phyloP scores from a whole-genome alignment of 305 asterid species.

The Withania somnifera region DNA sequence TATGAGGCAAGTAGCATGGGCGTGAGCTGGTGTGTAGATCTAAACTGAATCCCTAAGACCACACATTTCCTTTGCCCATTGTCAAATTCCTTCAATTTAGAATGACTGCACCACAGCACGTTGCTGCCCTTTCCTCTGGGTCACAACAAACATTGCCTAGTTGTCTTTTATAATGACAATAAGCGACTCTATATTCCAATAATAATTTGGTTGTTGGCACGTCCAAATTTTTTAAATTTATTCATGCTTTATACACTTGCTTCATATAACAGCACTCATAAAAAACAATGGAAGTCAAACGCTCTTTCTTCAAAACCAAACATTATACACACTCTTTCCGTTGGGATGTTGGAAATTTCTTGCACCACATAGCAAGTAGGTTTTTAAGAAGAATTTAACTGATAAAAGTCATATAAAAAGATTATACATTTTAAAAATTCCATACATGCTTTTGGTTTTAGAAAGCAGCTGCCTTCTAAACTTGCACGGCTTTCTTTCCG shows the following conservation, averaged over 20 bases:
- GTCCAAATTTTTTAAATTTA: background rate
- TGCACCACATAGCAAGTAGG: background rate
- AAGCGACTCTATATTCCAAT: background rate
- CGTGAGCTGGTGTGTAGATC: background rate
- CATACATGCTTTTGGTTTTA: no score
- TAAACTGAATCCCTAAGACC: background rate
- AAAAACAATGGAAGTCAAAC: background rate
- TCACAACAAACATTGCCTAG: background rate
- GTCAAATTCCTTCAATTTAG: background rate
- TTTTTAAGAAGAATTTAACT: background rate
- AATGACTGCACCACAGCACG: background rate
- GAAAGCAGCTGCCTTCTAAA: no score
- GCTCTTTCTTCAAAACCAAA: background rate
- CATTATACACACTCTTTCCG: background rate
- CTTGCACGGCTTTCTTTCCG: no score
- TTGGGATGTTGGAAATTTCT: background rate
- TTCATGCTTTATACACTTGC: background rate
- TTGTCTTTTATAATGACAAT: background rate
- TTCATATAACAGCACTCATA: background rate
- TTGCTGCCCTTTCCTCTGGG: background rate
- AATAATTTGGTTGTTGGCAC: background rate
- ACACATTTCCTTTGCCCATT: background rate
- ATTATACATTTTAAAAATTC: background rate
- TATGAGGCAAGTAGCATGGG: slow-evolving; percentile 2
- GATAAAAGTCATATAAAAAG: background rate